Evolutionary conservation across 2,329 filamentous ascomycete genomes (phyloP), one percentile per base, ranked within the genome.

Genomic region (Alternaria sp.): DNA sequence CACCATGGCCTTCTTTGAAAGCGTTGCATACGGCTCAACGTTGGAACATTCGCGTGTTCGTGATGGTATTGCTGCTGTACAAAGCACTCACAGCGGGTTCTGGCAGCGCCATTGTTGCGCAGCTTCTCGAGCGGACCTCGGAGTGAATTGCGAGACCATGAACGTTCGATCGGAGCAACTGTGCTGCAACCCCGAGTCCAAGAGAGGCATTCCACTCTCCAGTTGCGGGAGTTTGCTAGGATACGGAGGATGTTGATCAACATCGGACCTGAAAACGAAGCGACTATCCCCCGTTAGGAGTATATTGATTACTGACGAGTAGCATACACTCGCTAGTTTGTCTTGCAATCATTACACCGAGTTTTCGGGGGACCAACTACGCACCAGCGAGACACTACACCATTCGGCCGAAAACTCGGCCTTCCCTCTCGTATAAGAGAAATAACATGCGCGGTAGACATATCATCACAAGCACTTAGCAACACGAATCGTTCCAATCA

Each of bases 381-480:
- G 43, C 17, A 21, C 19, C 43, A 45, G 17, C 17, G 43, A 45
- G 43, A 7, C 17, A 45, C 17, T 46, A 23, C 44, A n/a, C 15
- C 23, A 57, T 62, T 59, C 62, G 62, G 54, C 55, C 59, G 59
- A 65, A 62, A 49, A 10, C 17, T 62, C 59, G 56, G 59, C 19
- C 10, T 1, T 54, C 53, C 10, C 6, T n/a, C 19, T 7, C 30
- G 50, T 65, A 62, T 62, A 65, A 51, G 43, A 15, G 1, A 36
- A 17, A 13, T n/a, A 17, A 40, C 4, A 17, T 40, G 28, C n/a
- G 28, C 28, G 28, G 28, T 32, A 32, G 0, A 32, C 3, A 4
- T 13, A 2, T 32, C 28, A 32, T 25, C n/a, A 12, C 36, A 21
- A 15, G n/a, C 43, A 47, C 54, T n/a, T 15, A 46, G 44, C n/a